Conservation (phyloP, 73 alveolate species). For the Stentor coeruleus region DNA sequence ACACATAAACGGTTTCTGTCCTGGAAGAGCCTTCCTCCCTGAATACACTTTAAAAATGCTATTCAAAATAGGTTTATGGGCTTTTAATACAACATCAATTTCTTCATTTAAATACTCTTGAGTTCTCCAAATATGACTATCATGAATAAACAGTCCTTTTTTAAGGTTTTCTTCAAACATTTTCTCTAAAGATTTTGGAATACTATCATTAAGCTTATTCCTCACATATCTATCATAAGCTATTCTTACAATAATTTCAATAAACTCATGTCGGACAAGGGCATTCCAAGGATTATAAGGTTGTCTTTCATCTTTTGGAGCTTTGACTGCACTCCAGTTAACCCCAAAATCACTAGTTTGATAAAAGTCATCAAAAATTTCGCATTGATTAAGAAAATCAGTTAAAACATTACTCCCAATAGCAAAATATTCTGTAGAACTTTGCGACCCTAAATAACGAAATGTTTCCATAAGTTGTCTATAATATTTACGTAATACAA, state of each 20-base stretch:
- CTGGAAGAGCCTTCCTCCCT: constrained; percentile 2
- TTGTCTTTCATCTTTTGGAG: constrained; percentile 31
- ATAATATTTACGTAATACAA: neutral
- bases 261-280: constrained; percentile 44
- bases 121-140: constrained; percentile 27
- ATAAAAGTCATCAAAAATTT: neutral
- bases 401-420: constrained; percentile 18
- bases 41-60: neutral
- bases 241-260: constrained; percentile 49
- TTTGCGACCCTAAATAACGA: neutral
- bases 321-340: constrained; percentile 10
- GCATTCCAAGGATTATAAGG: constrained; percentile 54
- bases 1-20: constrained; percentile 6
- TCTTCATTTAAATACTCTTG: neutral
- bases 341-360: constrained; percentile 11
- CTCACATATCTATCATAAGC: constrained; percentile 46
- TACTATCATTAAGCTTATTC: neutral
- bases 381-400: constrained; percentile 24
- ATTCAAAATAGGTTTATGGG: neutral
- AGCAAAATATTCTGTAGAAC: neutral
- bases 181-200: neutral
- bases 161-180: neutral
- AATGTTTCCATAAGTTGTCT: constrained; percentile 10
- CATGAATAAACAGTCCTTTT: neutral
- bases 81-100: neutral